These are phyloP conservation scores for Xylaria sp. DNA, from an alignment of 2,329 filamentous ascomycete genomes.

Conservation along the genomic window DNA sequence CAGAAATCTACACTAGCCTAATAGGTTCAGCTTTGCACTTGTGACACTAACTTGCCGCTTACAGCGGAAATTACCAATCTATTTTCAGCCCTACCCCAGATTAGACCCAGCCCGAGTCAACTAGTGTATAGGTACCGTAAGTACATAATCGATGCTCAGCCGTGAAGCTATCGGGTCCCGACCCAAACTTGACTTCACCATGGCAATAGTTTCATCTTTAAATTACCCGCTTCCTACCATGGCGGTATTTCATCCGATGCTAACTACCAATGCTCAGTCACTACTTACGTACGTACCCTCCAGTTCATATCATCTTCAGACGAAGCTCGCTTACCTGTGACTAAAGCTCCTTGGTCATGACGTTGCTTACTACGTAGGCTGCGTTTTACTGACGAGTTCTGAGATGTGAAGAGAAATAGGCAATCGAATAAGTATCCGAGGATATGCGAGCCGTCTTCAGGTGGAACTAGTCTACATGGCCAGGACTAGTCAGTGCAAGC, in stretches of 20 bases:
- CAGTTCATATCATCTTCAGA: not conserved
- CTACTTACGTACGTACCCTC: not conserved
- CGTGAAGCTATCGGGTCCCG: constrained; percentile 7
- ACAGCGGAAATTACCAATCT: constrained; percentile 32
- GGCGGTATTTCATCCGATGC: not conserved
- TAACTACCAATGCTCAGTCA: not conserved
- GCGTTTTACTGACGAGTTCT: not conserved
- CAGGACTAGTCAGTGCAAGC: not conserved
- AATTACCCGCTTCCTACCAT: constrained; percentile 3
- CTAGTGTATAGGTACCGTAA: not conserved
- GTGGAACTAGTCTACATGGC: not conserved
- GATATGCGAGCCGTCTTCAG: constrained; percentile 17
- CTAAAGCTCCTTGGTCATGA: constrained; percentile 5
- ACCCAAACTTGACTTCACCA: constrained; percentile 10
- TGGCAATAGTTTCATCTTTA: constrained; percentile 6
- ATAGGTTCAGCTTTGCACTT: constrained; percentile 7
- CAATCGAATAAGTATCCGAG: not conserved
- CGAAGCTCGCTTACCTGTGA: constrained; percentile 9
- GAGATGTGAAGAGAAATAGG: not conserved
- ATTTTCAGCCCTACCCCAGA: constrained; percentile 37
- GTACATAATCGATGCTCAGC: constrained; percentile 11
- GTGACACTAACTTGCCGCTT: constrained; percentile 16
- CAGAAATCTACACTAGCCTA: not conserved
- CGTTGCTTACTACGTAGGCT: constrained; percentile 29
- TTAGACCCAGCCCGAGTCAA: constrained; percentile 7